Conservation (phyloP, 1,284 basidiomycete species). For the Cutaneotrichosporon sp. region DNA sequence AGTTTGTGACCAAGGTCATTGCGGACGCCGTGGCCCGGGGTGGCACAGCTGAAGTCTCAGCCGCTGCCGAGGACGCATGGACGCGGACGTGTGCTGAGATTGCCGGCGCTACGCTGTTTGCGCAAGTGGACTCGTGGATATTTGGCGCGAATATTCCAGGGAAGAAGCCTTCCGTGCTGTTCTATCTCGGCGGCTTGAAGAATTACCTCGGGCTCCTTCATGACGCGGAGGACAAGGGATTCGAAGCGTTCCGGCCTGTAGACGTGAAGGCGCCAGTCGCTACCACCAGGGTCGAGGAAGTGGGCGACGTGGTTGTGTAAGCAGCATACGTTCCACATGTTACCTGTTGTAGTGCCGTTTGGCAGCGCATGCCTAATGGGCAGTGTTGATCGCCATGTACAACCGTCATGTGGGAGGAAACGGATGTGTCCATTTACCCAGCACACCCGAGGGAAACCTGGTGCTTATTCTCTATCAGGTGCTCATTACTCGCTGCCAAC, state of each 20-base stretch:
- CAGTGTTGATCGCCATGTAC: too few relatives aligned
- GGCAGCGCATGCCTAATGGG: too few relatives aligned
- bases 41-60: not conserved
- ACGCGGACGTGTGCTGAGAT: slow-evolving; percentile 3
- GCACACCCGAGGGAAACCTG: not conserved
- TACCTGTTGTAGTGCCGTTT: too few relatives aligned
- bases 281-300: too few relatives aligned
- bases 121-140: slow-evolving; percentile 13
- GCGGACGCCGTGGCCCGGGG: not conserved
- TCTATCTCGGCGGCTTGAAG: slow-evolving; percentile 12
- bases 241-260: not conserved
- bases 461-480: not conserved
- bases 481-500: not conserved
- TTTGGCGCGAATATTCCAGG: slow-evolving; percentile 16
- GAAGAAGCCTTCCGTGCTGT: slow-evolving; percentile 13
- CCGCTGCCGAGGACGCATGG: slow-evolving; percentile 6
- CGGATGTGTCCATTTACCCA: not conserved
- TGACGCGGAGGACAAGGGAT: slow-evolving; percentile 1
- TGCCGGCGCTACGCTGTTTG: slow-evolving; percentile 7
- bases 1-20: slow-evolving; percentile 6
- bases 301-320: not conserved
- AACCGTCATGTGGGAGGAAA: not conserved
- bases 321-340: too few relatives aligned
- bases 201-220: not conserved
- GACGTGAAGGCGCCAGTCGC: too few relatives aligned